These are phyloP conservation scores for Rhodocollybia butyracea DNA, from an alignment of 768 basidiomycete genomes.

Conservation along the genomic window DNA sequence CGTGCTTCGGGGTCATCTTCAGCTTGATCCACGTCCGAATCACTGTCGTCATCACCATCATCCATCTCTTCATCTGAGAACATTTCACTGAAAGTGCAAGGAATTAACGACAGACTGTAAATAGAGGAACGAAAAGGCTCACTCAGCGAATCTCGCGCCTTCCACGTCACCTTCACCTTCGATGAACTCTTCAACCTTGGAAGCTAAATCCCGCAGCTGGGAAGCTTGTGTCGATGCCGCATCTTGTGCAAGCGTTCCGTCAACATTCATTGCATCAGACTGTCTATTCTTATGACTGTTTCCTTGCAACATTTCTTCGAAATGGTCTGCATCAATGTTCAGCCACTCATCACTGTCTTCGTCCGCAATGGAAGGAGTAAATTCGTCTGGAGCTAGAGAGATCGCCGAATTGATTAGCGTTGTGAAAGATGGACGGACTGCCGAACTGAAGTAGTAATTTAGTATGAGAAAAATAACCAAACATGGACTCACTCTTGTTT, in stretches of 20 bases:
- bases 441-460: slow-evolving; percentile 38
- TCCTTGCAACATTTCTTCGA: slow-evolving; percentile 67
- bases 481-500: slow-evolving; percentile 59
- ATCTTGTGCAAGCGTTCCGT: slow-evolving; percentile 45
- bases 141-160: slow-evolving; percentile 92
- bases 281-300: slow-evolving; percentile 13
- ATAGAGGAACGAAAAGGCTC: slow-evolving; percentile 23
- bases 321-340: slow-evolving; percentile 68
- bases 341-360: slow-evolving; percentile 88
- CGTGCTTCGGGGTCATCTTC: slow-evolving; percentile 36
- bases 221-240: slow-evolving; percentile 63
- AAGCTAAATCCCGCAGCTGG: slow-evolving; percentile 71
- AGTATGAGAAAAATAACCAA: neutral
- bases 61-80: slow-evolving; percentile 66
- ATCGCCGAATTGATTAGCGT: slow-evolving; percentile 66
- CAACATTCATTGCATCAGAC: slow-evolving; percentile 48
- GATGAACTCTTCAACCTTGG: slow-evolving; percentile 87
- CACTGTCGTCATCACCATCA: slow-evolving; percentile 49
- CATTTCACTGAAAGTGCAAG: slow-evolving; percentile 47
- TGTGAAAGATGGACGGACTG: slow-evolving; percentile 74
- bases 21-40: slow-evolving; percentile 41
- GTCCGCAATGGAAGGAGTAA: slow-evolving; percentile 21
- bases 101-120: neutral
- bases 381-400: slow-evolving; percentile 31
- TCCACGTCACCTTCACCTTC: slow-evolving; percentile 86